Percentiles rank a stretch among this genome's conserved stretches.
These are phyloP conservation scores for Wickerhamiella pararugosa DNA, from an alignment of 1,139 yeast genomes.

Conservation along the genomic window DNA sequence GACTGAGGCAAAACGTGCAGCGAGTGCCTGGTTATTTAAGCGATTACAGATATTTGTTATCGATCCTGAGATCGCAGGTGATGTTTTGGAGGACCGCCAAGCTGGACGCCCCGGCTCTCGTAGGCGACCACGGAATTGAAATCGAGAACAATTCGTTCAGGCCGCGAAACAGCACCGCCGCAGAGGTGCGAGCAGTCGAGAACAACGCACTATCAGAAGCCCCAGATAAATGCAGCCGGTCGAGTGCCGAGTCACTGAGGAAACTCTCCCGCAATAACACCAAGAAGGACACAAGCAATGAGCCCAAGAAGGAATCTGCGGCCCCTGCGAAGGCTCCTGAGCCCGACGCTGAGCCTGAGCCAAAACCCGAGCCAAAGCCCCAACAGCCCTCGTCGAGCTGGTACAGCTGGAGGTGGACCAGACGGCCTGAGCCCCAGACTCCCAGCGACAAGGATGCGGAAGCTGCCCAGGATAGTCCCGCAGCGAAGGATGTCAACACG, in stretches of 20 bases:
- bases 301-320: no score
- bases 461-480: not conserved
- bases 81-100: no score
- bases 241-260: not conserved
- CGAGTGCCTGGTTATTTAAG: no score
- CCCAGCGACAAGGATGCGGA: not conserved
- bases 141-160: no score
- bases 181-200: no score
- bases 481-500: not conserved
- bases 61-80: no score
- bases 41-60: no score
- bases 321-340: no score
- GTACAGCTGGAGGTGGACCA: not conserved
- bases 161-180: no score
- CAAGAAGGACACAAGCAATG: not conserved
- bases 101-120: no score
- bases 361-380: not conserved
- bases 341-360: not conserved
- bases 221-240: not conserved
- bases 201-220: no score
- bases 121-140: no score
- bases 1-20: not conserved
- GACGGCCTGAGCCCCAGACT: not conserved
- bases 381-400: not conserved
- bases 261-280: not conserved